Evolutionary conservation across 1,139 yeast species (phyloP), one percentile per base, ranked within the genome.

Genomic region (Zygosaccharomyces pseudobailii): DNA sequence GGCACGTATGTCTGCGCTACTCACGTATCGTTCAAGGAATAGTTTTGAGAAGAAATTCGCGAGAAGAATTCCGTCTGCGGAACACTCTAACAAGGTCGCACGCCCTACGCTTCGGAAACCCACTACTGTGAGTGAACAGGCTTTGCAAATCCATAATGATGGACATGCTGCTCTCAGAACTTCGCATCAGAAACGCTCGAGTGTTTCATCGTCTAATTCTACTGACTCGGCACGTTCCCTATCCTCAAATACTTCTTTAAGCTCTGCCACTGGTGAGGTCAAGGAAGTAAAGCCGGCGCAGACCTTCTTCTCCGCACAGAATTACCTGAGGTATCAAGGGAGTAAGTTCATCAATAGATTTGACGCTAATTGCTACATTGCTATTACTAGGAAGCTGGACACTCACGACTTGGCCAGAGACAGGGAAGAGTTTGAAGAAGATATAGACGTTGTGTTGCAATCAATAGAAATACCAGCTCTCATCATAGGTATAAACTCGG

Each of bases 301-400:
- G 57, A 89, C 95, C 5, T 87, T 80, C 62, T 92, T 92, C 69
- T 87, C 97, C 0, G 98, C 98, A 1, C 98, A 92, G 68, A 84
- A 92, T 45, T 92, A 92, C 65, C 73, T 92, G 56, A 77, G 98
- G 52, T 92, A 92, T 66, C 98, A 92, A 65, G 97, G 96, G 2
- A 80, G 82, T 47, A 92, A 92, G 67, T 92, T 92, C 65, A 83
- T 90, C 44, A 75, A 79, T 41, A 75, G 98, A 58, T 92, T 90
- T 61, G 98, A 92, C 68, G 96, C 98, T 21, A 92, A 92, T 64
- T 92, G 98, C 69, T 92, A 92, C 67, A 89, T 92, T 48, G 80
- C 97, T 24, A 87, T 92, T 48, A 87, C 97, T 1, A 77, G 97
- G 59, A 92, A 92, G 65, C 73, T 92, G 40, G 98, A 92, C 61